phyloP scores from a whole-genome alignment of 2,329 filamentous ascomycete species.

The Calonectria hongkongensis region DNA sequence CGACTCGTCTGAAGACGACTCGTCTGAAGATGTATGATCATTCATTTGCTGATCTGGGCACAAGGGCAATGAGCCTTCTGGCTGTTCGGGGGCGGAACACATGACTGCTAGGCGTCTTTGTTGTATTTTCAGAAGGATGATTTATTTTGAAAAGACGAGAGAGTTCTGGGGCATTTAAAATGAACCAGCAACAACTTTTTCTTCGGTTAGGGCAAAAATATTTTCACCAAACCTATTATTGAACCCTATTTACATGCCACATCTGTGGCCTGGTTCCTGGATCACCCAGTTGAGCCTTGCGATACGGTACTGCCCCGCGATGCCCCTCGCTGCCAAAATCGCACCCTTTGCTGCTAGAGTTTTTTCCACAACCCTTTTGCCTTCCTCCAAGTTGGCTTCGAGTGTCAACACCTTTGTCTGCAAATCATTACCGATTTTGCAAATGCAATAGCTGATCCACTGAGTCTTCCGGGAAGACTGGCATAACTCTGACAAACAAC shows the following conservation, averaged over 20 bases:
- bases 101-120: background rate
- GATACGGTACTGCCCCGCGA: background rate
- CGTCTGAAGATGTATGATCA: constrained; percentile 6
- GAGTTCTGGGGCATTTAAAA: background rate
- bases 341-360: too few relatives aligned
- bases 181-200: background rate
- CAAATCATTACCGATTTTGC: too few relatives aligned
- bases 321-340: background rate
- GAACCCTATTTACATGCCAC: constrained; percentile 15
- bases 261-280: background rate
- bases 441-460: too few relatives aligned
- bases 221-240: constrained; percentile 12
- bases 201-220: constrained; percentile 7
- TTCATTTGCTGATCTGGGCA: constrained; percentile 3
- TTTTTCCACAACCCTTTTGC: too few relatives aligned
- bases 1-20: constrained; percentile 17
- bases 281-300: constrained; percentile 2
- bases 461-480: too few relatives aligned
- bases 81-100: background rate
- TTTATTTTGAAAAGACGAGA: background rate
- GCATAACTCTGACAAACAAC: too few relatives aligned
- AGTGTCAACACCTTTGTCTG: too few relatives aligned
- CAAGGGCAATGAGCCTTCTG: background rate
- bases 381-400: too few relatives aligned
- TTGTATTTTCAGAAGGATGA: constrained; percentile 5